A percentile compares a stretch with the other conserved stretches of the same genome.
These are phyloP conservation scores for Puccinia brachypodii DNA, from an alignment of 1,284 basidiomycete genomes.

Conservation along the genomic window DNA sequence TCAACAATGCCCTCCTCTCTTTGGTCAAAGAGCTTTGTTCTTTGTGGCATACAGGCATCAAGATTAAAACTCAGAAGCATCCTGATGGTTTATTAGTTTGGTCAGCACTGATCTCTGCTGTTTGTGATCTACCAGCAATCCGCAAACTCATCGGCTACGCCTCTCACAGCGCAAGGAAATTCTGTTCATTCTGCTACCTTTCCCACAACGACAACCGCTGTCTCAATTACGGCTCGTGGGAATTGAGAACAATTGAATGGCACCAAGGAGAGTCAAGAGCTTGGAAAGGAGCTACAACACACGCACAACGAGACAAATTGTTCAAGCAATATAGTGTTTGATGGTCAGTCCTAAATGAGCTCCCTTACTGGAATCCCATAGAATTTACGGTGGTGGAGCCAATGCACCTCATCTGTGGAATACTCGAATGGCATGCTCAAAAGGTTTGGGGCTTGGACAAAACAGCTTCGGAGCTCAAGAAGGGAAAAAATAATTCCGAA, in stretches of 20 bases:
- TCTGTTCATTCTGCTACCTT: conserved; percentile 30
- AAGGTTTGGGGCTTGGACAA: background rate
- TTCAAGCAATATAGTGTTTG: background rate
- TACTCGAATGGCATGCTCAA: conserved; percentile 23
- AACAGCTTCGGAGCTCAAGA: background rate
- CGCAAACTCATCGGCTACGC: conserved; percentile 21
- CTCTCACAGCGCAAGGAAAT: background rate
- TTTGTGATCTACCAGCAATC: conserved; percentile 24
- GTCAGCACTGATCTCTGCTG: background rate
- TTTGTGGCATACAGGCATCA: background rate
- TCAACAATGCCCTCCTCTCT: background rate
- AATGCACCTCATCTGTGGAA: conserved; percentile 19
- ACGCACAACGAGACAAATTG: background rate
- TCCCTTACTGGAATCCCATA: conserved; percentile 17
- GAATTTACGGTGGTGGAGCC: conserved; percentile 20
- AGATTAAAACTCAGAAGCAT: background rate
- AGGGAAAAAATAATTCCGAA: background rate
- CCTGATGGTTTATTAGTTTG: background rate
- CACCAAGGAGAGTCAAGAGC: conserved; percentile 8
- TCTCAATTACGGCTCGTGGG: background rate
- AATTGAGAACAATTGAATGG: background rate
- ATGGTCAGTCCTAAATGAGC: conserved; percentile 27
- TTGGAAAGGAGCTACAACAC: conserved; percentile 12
- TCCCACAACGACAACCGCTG: background rate
- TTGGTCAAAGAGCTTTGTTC: background rate